Evolutionary conservation across 2,329 filamentous ascomycete species (phyloP).

Genomic region (Periconia digitata): DNA sequence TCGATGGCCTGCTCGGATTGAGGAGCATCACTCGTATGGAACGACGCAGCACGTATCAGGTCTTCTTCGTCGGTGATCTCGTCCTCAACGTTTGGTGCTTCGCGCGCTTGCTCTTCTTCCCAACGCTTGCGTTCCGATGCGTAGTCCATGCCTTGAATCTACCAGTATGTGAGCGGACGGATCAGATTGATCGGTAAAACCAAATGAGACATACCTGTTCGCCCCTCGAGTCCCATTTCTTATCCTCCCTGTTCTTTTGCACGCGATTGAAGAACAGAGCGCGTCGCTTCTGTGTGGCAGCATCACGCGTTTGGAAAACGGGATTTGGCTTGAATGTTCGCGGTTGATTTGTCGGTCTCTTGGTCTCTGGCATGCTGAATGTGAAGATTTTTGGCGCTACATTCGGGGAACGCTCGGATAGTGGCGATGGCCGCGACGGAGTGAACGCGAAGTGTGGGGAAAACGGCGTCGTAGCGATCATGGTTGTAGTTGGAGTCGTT

Average conservation of each 20-base stretch:
- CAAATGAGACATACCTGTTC: conserved; percentile 45
- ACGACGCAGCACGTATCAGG: conserved; percentile 7
- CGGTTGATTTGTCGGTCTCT: conserved; percentile 23
- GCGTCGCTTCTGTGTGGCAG: conserved; percentile 64
- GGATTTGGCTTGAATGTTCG: conserved; percentile 63
- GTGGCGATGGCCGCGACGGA: conserved; percentile 45
- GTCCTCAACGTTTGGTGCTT: conserved; percentile 39
- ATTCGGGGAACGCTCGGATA: conserved; percentile 49
- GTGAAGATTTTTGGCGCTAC: conserved; percentile 25
- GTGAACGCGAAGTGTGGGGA: conserved; percentile 31
- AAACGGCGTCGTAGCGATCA: conserved; percentile 31
- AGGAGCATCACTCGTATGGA: conserved; percentile 4
- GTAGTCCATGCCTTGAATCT: conserved; percentile 54
- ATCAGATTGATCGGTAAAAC: neutral
- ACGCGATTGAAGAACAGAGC: conserved; percentile 68
- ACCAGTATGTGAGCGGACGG: neutral
- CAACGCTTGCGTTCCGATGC: conserved; percentile 46
- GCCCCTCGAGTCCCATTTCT: conserved; percentile 47
- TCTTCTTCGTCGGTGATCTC: conserved; percentile 26
- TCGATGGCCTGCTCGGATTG: conserved; percentile 27
- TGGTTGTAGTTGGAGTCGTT: conserved; percentile 22
- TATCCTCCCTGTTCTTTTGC: conserved; percentile 47
- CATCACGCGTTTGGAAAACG: conserved; percentile 61
- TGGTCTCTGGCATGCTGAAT: conserved; percentile 29
- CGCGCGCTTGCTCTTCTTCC: conserved; percentile 47